Evolutionary conservation across 106 monocot genomes (phyloP).

Genomic region (Dactylorhiza incarnata): DNA sequence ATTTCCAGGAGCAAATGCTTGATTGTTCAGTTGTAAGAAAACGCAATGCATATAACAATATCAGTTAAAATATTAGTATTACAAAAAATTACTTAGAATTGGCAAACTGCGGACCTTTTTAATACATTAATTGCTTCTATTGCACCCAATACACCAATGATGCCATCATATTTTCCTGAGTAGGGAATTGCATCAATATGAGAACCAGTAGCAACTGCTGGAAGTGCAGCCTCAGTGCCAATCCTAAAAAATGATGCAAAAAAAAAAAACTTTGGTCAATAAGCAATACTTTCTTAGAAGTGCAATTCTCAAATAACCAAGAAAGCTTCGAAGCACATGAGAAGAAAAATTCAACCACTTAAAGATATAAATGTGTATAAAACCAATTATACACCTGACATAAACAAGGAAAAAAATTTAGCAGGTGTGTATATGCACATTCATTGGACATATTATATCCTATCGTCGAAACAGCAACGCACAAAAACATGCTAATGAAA

Average conservation of each 20-base stretch:
- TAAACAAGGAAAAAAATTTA: background rate
- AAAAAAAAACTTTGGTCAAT: constrained; percentile 1
- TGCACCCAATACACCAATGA: constrained; percentile 95
- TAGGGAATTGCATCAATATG: constrained; percentile 94
- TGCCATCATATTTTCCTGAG: constrained; percentile 99
- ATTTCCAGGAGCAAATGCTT: background rate
- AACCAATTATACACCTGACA: background rate
- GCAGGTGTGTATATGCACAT: background rate
- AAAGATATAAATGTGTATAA: background rate
- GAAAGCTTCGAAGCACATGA: background rate
- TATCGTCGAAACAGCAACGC: background rate
- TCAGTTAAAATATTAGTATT: background rate
- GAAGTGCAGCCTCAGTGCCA: constrained; percentile 51
- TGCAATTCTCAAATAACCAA: background rate
- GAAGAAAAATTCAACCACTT: background rate
- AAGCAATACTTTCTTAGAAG: background rate
- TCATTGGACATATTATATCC: background rate
- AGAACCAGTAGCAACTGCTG: constrained; percentile 88
- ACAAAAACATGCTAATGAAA: background rate
- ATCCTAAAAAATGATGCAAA: constrained; percentile 32
- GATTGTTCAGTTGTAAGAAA: background rate
- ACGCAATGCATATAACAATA: background rate
- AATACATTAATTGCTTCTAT: constrained; percentile 83
- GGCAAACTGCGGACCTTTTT: constrained; percentile 49
- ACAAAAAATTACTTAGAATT: background rate